Base-by-base conservation (phyloP, 805 yeast species). In the Yarrowia hollandica region DNA sequence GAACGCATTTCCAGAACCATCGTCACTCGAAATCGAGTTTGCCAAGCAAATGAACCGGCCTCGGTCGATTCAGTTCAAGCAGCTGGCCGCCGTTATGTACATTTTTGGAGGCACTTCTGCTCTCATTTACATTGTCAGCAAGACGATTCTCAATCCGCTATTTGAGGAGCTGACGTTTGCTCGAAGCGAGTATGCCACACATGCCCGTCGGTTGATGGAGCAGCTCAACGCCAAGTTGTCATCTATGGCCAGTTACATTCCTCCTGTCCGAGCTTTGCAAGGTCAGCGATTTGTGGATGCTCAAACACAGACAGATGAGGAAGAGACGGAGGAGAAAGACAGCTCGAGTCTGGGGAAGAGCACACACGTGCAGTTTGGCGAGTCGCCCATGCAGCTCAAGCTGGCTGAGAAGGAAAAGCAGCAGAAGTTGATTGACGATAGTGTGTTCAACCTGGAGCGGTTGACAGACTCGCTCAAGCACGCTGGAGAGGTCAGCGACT, bases 61-160 rank as follows among this genome's bases (percentile, higher is more conserved):
- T 11, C 54, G 60, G 19, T 57, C 65, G 12, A 60, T 69, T 15
- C 60, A 63, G 23, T 50, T 69, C 23, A 52, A 59, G 41, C 62
- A 65, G n/a, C 62, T 71, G 37, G 60, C 69, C 3, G 70, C 69
- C 1, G 57, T 71, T 14, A 54, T 67, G 14, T 71, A 71, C 56
- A 61, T 64, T 12, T 71, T 68, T 59, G 74, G 73, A 1, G 74
- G 74, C 6, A 62, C 64, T 4, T 59, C 69, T 2, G 69, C 69
- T 0, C 58, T 68, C 16, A 37, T 66, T 7, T 70, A 67, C 8
- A 34, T 69, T 3, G 57, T 71, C 12, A 66, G 71, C 37, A 69
- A 68, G 58, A 64, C 68, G 48, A 64, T 71, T 16, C 60, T 70
- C n/a, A 60, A 61, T 25, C 74, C 74, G 31, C 67, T 71, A 48